Evolutionary conservation across 2,329 filamentous ascomycete species (phyloP).

Genomic region (Penicillium sp.): DNA sequence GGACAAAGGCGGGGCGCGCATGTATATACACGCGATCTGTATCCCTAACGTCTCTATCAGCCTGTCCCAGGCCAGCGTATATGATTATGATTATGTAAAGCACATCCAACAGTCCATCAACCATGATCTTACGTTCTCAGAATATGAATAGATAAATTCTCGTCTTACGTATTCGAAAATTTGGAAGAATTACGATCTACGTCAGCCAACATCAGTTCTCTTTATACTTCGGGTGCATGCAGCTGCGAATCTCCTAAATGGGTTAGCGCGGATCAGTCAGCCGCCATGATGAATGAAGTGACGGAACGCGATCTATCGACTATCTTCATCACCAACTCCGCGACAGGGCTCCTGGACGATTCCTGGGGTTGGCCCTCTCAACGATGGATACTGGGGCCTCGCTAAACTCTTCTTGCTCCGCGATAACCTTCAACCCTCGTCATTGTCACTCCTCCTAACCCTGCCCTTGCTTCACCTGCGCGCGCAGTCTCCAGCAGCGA

Average conservation of each 20-base stretch:
- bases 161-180: neutral
- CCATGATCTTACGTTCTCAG: neutral
- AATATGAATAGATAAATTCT: neutral
- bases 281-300: constrained; percentile 8
- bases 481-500: constrained; percentile 7
- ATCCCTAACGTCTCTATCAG: constrained; percentile 11
- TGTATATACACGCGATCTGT: constrained; percentile 25
- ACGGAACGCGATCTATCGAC: constrained; percentile 5
- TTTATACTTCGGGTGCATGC: neutral
- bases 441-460: constrained; percentile 3
- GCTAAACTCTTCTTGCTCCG: neutral
- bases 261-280: constrained; percentile 9
- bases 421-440: neutral
- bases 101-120: neutral
- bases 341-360: constrained; percentile 6
- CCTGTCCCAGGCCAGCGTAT: neutral
- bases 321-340: constrained; percentile 4
- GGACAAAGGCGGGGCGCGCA: constrained; percentile 15
- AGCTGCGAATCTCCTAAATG: constrained; percentile 1
- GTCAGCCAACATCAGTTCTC: neutral
- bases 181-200: neutral
- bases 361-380: constrained; percentile 12
- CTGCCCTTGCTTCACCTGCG: constrained; percentile 1
- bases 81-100: constrained; percentile 1
- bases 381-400: constrained; percentile 18